Percentiles rank a stretch among this genome's conserved stretches.
Conservation (phyloP, 176 grass and related monocot genomes). For the Oryza nivara region DNA sequence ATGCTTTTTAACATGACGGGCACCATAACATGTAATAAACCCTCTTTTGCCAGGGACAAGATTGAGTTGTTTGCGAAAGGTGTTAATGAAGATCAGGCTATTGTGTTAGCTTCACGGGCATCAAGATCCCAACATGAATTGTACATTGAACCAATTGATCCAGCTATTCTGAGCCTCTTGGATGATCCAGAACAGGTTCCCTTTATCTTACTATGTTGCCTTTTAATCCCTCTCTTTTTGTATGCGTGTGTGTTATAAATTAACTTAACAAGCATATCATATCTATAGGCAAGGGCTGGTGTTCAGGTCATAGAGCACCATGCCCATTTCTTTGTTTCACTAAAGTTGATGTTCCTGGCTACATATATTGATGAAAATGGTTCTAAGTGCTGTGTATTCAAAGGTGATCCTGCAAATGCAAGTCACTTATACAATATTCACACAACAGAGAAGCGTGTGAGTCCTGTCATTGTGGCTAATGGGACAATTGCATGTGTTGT, state of each 20-base stretch:
- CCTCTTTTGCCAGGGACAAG: conserved; percentile 42
- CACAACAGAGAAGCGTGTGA: background rate
- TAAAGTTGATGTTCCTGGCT: conserved; percentile 53
- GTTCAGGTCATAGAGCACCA: conserved; percentile 50
- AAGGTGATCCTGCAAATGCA: conserved; percentile 58
- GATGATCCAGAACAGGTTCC: conserved; percentile 50
- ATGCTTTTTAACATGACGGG: conserved; percentile 56
- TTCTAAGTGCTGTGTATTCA: conserved; percentile 46
- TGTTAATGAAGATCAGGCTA: conserved; percentile 37
- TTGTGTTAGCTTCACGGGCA: conserved; percentile 51
- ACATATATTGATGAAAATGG: conserved; percentile 40
- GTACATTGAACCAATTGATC: conserved; percentile 46
- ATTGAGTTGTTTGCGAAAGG: conserved; percentile 45
- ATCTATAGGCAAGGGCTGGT: conserved; percentile 35
- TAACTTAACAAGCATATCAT: background rate
- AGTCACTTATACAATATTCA: conserved; percentile 11
- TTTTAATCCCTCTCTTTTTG: background rate
- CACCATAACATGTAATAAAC: conserved; percentile 43
- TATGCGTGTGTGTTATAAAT: background rate
- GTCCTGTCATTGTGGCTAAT: background rate
- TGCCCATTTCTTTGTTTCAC: conserved; percentile 45
- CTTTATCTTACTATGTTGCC: conserved; percentile 20
- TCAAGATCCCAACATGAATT: conserved; percentile 48
- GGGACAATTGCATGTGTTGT: conserved; percentile 22
- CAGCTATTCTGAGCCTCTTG: conserved; percentile 46